These are phyloP conservation scores for Podaxis sp. DNA, from an alignment of 768 basidiomycete species.

Conservation along the genomic window DNA sequence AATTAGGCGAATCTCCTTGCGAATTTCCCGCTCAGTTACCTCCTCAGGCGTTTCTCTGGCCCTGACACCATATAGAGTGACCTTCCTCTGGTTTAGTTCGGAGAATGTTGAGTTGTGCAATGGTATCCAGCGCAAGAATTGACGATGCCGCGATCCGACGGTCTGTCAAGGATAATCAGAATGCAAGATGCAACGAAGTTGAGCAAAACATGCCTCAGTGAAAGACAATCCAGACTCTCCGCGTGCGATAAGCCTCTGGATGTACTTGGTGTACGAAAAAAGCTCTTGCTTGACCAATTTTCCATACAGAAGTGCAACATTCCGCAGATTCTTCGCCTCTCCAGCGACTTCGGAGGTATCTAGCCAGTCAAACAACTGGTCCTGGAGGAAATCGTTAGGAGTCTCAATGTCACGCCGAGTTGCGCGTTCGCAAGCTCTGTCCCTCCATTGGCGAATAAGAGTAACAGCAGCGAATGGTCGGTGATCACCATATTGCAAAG, in stretches of 20 bases:
- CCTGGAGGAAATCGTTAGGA: conserved; percentile 64
- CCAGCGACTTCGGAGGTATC: conserved; percentile 61
- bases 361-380: conserved; percentile 78
- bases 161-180: conserved; percentile 26
- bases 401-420: conserved; percentile 55
- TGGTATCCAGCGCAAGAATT: conserved; percentile 70
- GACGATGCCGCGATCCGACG: conserved; percentile 56
- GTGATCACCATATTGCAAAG: conserved; percentile 79
- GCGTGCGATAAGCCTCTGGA: conserved; percentile 78
- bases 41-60: conserved; percentile 72
- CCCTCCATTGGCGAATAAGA: conserved; percentile 59
- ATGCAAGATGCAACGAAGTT: neutral
- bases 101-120: conserved; percentile 56
- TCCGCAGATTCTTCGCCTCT: conserved; percentile 47
- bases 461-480: conserved; percentile 72
- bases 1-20: conserved; percentile 59
- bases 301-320: conserved; percentile 66
- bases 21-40: conserved; percentile 61
- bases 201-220: conserved; percentile 38
- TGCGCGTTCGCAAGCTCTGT: conserved; percentile 57
- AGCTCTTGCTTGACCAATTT: conserved; percentile 65
- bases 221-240: conserved; percentile 60
- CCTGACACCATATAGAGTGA: conserved; percentile 64
- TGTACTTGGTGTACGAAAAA: conserved; percentile 72
- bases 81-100: conserved; percentile 62